A percentile compares a stretch with the other conserved stretches of the same genome.
These are phyloP conservation scores for Ailanthus altissimus DNA, from an alignment of 345 rosid species.

Conservation along the genomic window DNA sequence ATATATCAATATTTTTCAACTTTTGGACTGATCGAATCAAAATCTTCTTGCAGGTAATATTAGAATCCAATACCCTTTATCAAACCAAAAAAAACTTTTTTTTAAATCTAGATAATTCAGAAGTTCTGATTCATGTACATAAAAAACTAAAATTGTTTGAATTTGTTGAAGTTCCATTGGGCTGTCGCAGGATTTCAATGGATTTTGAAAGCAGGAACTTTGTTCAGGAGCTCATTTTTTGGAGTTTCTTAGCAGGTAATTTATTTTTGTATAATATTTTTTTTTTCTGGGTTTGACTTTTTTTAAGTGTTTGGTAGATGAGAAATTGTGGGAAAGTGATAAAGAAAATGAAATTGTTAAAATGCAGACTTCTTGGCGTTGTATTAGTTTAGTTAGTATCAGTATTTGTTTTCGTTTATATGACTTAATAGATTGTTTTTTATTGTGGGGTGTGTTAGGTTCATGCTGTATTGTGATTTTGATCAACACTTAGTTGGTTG, in stretches of 20 bases:
- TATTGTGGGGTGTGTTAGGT: conserved; percentile 13
- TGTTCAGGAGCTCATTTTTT: conserved; percentile 16
- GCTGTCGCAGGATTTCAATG: conserved; percentile 36
- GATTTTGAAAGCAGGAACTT: conserved; percentile 26
- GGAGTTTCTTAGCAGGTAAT: conserved; percentile 36
- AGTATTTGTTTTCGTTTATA: background rate
- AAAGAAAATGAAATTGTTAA: background rate
- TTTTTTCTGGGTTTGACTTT: background rate
- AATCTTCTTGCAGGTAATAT: conserved; percentile 32
- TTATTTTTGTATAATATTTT: background rate
- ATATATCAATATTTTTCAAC: background rate
- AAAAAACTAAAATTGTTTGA: conserved; percentile 1
- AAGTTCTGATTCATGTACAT: conserved; percentile 1
- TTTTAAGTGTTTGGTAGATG: conserved; percentile 20
- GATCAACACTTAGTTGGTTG: conserved; percentile 17
- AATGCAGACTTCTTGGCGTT: conserved; percentile 5
- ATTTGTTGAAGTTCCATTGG: conserved; percentile 28
- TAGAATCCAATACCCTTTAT: conserved; percentile 16
- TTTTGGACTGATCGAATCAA: conserved; percentile 36
- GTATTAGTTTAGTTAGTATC: background rate
- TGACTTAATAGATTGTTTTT: background rate
- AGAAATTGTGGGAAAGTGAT: conserved; percentile 16
- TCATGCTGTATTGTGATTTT: conserved; percentile 19
- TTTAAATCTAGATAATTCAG: background rate
- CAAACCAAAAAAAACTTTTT: background rate